phyloP scores from a whole-genome alignment of 371 early-diverging fungal species.

The Cokeromyces recurvatus region DNA sequence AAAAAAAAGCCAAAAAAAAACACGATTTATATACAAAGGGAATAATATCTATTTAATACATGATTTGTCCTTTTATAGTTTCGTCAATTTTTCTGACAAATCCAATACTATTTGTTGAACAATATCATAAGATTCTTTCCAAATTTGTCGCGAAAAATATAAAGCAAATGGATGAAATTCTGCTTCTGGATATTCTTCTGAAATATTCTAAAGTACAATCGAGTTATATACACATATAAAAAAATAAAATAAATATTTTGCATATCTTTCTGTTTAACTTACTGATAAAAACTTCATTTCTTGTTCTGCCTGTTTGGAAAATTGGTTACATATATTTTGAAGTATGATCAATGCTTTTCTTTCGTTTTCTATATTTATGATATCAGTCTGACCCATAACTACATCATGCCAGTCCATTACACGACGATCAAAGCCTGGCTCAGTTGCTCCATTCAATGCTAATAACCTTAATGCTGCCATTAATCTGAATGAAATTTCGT shows the following conservation, averaged over 20 bases:
- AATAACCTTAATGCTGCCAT: conserved; percentile 44
- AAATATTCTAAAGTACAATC: too few relatives aligned
- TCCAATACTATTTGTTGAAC: conserved; percentile 3
- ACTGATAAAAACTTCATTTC: conserved; percentile 20
- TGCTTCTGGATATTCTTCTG: conserved; percentile 12
- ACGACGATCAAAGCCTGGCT: conserved; percentile 27
- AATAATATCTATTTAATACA: too few relatives aligned
- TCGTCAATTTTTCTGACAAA: conserved; percentile 10
- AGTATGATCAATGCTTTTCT: conserved; percentile 37
- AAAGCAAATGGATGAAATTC: conserved; percentile 21
- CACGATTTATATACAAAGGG: too few relatives aligned
- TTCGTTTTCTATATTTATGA: conserved; percentile 49
- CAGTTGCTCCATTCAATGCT: conserved; percentile 27
- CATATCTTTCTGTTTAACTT: neutral
- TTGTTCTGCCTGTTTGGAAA: conserved; percentile 1
- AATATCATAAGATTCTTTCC: conserved; percentile 19
- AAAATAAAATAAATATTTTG: neutral
- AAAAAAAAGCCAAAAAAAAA: too few relatives aligned
- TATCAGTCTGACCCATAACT: conserved; percentile 49
- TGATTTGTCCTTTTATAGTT: too few relatives aligned
- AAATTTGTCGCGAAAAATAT: conserved; percentile 18
- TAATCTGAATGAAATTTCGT: conserved; percentile 50
- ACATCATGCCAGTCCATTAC: conserved; percentile 52
- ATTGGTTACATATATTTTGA: conserved; percentile 23
- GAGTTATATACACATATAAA: neutral